Evolutionary conservation across 768 basidiomycete genomes (phyloP), one percentile per base, ranked within the genome.

Genomic region (Mycena olivaceomarginata): DNA sequence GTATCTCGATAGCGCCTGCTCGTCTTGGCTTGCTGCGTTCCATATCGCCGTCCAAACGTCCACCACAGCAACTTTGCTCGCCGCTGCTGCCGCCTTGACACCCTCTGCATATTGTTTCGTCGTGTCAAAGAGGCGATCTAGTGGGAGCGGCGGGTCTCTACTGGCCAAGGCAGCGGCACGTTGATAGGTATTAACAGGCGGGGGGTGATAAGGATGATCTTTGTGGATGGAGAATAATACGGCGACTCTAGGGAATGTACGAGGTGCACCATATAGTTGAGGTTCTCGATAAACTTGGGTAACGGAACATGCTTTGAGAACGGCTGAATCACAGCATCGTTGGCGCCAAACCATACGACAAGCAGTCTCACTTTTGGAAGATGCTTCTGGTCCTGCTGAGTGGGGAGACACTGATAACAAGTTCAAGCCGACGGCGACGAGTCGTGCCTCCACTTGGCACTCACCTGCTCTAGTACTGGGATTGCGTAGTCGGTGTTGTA

Each of bases 401-500:
- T 91, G 15, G 93, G 91, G 69, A 97, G 87, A 77, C 91, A 88
- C 94, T 96, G 79, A 16, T 22, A 15, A n/a, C 43, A 11, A 43
- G 56, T 12, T 60, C 53, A 18, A n/a, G 6, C 20, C 12, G 25
- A 25, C 25, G 25, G 25, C 25, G 25, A 2, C 25, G 25, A 25
- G 25, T 25, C 25, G 22, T 51, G 11, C 76, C 45, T 53, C n/a
- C 79, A 16, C 88, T 53, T 64, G 25, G 25, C 25, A 25, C 25
- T 25, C 25, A 93, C 95, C 89, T 94, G 93, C 81, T 95, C 90
- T 72, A 98, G 91, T 41, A 96, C 90, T 5, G 95, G 95, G 46
- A 97, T 85, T 8, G 89, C 93, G 97, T 97, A 98, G 45, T 94
- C 92, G 0, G 96, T 94, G 82, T 95, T 97, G 85, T 98, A 98